Conservation (phyloP, 805 yeast species). For the Trichomonascus vanleenenianus region DNA sequence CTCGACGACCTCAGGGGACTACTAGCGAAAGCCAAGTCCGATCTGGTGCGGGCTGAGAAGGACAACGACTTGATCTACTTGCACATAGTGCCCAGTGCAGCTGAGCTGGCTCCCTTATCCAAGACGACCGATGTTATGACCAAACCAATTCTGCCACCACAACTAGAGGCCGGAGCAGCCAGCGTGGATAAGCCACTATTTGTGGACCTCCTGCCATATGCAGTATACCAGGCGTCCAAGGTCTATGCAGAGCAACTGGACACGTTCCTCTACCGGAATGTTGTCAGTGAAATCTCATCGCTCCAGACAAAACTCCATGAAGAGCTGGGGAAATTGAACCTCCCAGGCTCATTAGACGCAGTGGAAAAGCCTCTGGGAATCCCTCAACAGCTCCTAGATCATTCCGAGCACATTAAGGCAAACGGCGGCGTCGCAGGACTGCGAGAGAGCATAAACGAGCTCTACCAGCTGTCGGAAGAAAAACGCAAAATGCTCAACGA, state of each 20-base stretch:
- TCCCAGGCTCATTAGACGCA: slow-evolving; percentile 59
- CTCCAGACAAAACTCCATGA: slow-evolving; percentile 19
- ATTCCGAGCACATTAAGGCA: slow-evolving; percentile 45
- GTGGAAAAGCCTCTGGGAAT: slow-evolving; percentile 46
- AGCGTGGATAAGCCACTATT: slow-evolving; percentile 33
- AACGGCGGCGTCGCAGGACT: slow-evolving; percentile 46
- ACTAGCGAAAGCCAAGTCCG: slow-evolving; percentile 35
- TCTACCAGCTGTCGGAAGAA: slow-evolving; percentile 36
- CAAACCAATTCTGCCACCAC: slow-evolving; percentile 35
- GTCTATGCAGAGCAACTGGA: slow-evolving; percentile 63
- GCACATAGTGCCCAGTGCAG: slow-evolving; percentile 48
- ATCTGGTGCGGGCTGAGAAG: slow-evolving; percentile 50
- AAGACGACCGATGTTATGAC: slow-evolving; percentile 47
- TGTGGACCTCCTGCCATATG: slow-evolving; percentile 55
- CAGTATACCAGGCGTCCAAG: slow-evolving; percentile 55
- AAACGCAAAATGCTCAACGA: slow-evolving; percentile 38
- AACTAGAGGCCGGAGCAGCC: slow-evolving; percentile 24
- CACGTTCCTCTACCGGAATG: slow-evolving; percentile 38
- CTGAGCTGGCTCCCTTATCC: slow-evolving; percentile 33
- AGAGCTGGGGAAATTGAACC: slow-evolving; percentile 37
- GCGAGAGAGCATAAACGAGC: slow-evolving; percentile 31
- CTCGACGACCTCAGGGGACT: slow-evolving; percentile 49
- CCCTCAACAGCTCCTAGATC: slow-evolving; percentile 50
- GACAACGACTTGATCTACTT: slow-evolving; percentile 79
- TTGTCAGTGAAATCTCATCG: slow-evolving; percentile 29